Conservation (phyloP, 768 basidiomycete species). For the Mycena vulgaris region DNA sequence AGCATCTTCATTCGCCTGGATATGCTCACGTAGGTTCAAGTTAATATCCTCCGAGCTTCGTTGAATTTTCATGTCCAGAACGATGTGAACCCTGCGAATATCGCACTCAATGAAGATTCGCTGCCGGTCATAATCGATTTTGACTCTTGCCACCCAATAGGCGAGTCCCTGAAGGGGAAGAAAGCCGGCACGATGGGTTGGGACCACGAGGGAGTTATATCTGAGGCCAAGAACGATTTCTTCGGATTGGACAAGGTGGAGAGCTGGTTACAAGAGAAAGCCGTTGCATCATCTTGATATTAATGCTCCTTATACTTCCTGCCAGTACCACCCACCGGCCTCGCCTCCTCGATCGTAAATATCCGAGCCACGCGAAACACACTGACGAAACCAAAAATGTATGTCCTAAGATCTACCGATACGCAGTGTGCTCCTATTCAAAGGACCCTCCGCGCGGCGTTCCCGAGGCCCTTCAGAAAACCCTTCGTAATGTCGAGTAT, state of each 20-base stretch:
- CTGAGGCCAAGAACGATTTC: not conserved
- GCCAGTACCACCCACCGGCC: too few species aligned
- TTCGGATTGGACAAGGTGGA: not conserved
- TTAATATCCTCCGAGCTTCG: not conserved
- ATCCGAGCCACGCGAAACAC: too few species aligned
- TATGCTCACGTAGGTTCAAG: not conserved
- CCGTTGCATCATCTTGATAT: too few species aligned
- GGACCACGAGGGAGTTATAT: not conserved
- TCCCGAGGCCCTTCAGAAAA: conserved; percentile 25
- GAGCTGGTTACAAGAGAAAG: not conserved
- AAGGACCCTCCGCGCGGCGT: conserved; percentile 18
- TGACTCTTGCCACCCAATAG: not conserved
- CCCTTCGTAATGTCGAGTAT: conserved; percentile 23
- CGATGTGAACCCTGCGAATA: not conserved
- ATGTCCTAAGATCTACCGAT: too few species aligned
- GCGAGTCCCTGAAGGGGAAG: not conserved
- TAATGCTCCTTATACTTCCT: too few species aligned
- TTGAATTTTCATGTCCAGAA: not conserved
- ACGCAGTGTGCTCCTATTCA: too few species aligned
- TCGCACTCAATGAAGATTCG: too few species aligned
- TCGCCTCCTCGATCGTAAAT: too few species aligned
- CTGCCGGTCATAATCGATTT: not conserved
- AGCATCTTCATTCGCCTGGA: not conserved
- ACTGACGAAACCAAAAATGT: too few species aligned
- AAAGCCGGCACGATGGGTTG: not conserved